Base-by-base conservation (phyloP, 129 eudicot genomes). In the Mikania micrantha region DNA sequence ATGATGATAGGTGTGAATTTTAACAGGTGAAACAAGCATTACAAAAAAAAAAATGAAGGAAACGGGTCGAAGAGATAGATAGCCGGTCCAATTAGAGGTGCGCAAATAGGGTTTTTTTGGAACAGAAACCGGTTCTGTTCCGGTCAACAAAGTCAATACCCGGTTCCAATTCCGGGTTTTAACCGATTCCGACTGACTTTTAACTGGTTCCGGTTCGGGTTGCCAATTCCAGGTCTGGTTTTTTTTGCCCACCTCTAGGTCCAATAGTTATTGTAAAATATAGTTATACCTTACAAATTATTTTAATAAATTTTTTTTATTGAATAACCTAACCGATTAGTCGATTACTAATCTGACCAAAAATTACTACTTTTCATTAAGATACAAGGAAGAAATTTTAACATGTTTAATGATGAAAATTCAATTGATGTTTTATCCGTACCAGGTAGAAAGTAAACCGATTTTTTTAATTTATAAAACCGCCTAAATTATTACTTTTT, bases 1-100 rank as follows among this genome's bases (percentile, higher is more conserved):
- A 72, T 36, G 44, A 50, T 12, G 27, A 15, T 44, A 67, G 54
- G 45, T 12, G 73, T 7, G 68, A 60, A 48, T 11, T 56, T 52
- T 22, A 0, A 52, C 0, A 7, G 13, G 1, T 24, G 15, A 24
- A 52, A 21, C 0, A 21, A 7, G 31, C 60, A 52, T 21, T 21
- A 52, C 22, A 25, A 13, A n/a, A 56, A 28, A 4, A 27, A 4
- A n/a, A 16, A 25, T 5, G 20, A 50, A 50, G 19, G 36, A 13
- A 25, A 56, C 36, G 4, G 38, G 36, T 25, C 61, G 5, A 13
- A 27, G 9, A 10, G 60, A 7, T 53, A 1, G 3, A 53, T 11
- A 25, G 16, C 4, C 60, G n/a, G n/a, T n/a, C n/a, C n/a, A n/a
- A n/a, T n/a, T n/a, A n/a, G n/a, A n/a, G n/a, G n/a, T n/a, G n/a